Percentiles rank a stretch among this genome's conserved stretches.
Conservation (phyloP, 73 alveolate species). For the Tetrahymena thermophila region DNA sequence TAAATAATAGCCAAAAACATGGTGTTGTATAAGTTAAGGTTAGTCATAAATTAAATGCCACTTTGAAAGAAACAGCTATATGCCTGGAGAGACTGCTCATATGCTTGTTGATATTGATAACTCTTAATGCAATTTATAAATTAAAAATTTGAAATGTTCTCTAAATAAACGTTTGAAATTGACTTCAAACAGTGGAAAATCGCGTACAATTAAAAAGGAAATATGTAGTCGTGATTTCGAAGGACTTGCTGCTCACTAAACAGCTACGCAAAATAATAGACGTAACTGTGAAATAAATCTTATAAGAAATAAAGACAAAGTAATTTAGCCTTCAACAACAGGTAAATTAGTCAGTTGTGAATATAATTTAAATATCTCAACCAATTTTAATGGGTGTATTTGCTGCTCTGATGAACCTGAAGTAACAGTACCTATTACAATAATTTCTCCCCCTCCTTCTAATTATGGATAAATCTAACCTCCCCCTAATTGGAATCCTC, state of each 20-base stretch:
- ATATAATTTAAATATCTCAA: background rate
- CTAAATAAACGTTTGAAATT: slow-evolving; percentile 13
- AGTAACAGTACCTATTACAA: slow-evolving; percentile 23
- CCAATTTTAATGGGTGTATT: slow-evolving; percentile 29
- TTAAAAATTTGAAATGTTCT: background rate
- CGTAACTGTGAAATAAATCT: background rate
- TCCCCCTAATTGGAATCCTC: slow-evolving; percentile 42
- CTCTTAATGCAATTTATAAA: slow-evolving; percentile 22
- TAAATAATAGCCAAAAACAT: background rate
- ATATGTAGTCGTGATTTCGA: background rate
- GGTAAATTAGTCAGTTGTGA: slow-evolving; percentile 20
- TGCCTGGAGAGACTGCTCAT: slow-evolving; percentile 38
- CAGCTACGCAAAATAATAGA: slow-evolving; percentile 13
- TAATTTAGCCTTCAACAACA: slow-evolving; percentile 23
- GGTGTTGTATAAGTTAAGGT: slow-evolving; percentile 39
- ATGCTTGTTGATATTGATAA: slow-evolving; percentile 36
- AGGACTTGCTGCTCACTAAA: slow-evolving; percentile 9
- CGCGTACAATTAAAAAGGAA: background rate
- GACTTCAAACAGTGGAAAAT: slow-evolving; percentile 16
- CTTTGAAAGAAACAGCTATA: slow-evolving; percentile 32
- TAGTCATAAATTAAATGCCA: slow-evolving; percentile 18
- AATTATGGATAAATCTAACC: background rate
- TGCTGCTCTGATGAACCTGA: slow-evolving; percentile 24
- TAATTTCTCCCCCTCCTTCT: slow-evolving; percentile 33
- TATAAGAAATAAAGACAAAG: background rate